Evolutionary conservation across 495 filamentous ascomycete species (phyloP).

Genomic region (Pseudoneurospora amorphoporcata): DNA sequence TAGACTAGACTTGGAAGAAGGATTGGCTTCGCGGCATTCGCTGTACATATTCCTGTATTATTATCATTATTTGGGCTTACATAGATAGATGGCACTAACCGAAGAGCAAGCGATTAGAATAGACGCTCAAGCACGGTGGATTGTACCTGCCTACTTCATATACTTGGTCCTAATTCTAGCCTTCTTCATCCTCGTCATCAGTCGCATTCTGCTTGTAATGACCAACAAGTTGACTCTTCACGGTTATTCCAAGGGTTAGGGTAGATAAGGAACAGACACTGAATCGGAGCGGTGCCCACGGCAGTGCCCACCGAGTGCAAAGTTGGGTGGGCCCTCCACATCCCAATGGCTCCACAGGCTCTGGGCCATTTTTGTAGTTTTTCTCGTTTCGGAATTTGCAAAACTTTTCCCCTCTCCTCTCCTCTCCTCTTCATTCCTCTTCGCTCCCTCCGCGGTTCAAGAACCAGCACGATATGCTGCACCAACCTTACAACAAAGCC

Average conservation of each 20-base stretch:
- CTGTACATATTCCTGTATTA: not conserved
- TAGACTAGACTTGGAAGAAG: not conserved
- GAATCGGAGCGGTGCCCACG: not conserved
- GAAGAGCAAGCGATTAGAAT: too few species aligned
- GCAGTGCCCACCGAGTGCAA: not conserved
- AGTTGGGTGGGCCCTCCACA: not conserved
- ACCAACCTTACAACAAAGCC: conserved; percentile 10
- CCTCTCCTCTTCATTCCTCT: conserved; percentile 3
- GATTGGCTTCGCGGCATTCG: not conserved
- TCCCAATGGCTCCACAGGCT: not conserved
- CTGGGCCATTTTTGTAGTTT: conserved; percentile 8
- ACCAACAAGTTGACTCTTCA: not conserved
- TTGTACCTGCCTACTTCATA: too few species aligned
- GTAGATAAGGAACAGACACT: not conserved
- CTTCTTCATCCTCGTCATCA: too few species aligned
- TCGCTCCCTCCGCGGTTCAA: conserved; percentile 6
- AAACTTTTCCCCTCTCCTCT: conserved; percentile 1
- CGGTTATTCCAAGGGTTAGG: not conserved
- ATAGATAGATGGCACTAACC: too few species aligned
- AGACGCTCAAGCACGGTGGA: too few species aligned
- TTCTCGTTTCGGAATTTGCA: conserved; percentile 2
- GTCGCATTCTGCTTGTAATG: too few species aligned
- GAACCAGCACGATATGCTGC: conserved; percentile 12
- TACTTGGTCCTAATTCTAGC: too few species aligned
- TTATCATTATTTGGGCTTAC: not conserved